Percentiles rank a stretch among this genome's conserved stretches.
These are phyloP conservation scores for Globisporangium yorkense DNA, from an alignment of 352 stramenopile species.

Conservation along the genomic window DNA sequence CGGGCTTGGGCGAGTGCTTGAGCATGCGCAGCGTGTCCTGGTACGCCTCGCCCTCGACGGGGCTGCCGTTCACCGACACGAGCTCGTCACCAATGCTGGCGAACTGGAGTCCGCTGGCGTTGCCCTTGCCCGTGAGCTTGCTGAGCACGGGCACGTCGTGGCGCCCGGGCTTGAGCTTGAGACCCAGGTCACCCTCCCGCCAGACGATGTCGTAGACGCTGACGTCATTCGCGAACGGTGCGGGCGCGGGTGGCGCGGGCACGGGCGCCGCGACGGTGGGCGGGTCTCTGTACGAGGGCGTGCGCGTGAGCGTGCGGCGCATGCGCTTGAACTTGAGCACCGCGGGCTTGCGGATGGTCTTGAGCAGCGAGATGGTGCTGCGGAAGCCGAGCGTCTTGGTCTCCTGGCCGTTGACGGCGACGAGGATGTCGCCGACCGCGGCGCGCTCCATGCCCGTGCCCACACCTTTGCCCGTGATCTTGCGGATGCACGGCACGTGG, in stretches of 20 bases:
- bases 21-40: slow-evolving; percentile 82
- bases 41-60: slow-evolving; percentile 75
- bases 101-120: slow-evolving; percentile 75
- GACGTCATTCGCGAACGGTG: slow-evolving; percentile 30
- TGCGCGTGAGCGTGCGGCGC: slow-evolving; percentile 65
- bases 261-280: slow-evolving; percentile 14
- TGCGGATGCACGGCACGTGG: slow-evolving; percentile 84
- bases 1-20: slow-evolving; percentile 82
- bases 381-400: slow-evolving; percentile 82
- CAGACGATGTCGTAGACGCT: slow-evolving; percentile 86
- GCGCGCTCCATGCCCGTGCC: slow-evolving; percentile 81
- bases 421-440: slow-evolving; percentile 70
- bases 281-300: slow-evolving; percentile 34
- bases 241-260: slow-evolving; percentile 22
- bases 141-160: slow-evolving; percentile 76
- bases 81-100: slow-evolving; percentile 78
- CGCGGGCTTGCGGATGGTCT: slow-evolving; percentile 79
- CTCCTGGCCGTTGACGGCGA: slow-evolving; percentile 81
- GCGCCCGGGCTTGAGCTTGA: slow-evolving; percentile 81
- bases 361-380: slow-evolving; percentile 80
- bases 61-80: slow-evolving; percentile 79
- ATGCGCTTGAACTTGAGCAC: slow-evolving; percentile 89
- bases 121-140: slow-evolving; percentile 81
- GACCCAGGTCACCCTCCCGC: slow-evolving; percentile 76
- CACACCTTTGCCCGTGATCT: slow-evolving; percentile 82